Evolutionary conservation across 164 flowering plant species (phyloP).

Genomic region (Magnolia sinica): DNA sequence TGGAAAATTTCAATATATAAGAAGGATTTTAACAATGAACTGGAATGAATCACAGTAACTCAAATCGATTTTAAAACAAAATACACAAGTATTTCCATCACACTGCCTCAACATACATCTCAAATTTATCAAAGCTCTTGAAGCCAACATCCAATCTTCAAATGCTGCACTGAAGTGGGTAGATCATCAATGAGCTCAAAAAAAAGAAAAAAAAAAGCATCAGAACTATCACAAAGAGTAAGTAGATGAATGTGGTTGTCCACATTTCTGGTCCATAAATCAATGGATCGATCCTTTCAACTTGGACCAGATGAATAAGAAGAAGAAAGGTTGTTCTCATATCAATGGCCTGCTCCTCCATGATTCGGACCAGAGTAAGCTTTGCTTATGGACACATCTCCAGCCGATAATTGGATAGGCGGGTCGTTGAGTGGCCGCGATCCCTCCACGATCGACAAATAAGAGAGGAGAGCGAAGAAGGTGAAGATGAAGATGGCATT

Average conservation of each 20-base stretch:
- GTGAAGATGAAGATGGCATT: background rate
- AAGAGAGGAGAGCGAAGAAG: background rate
- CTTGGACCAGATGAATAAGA: background rate
- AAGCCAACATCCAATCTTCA: no score
- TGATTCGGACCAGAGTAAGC: slow-evolving; percentile 4
- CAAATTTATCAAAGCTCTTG: no score
- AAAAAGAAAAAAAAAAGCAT: background rate
- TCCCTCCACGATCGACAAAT: background rate
- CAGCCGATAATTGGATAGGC: background rate
- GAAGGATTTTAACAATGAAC: no score
- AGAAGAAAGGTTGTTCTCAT: background rate
- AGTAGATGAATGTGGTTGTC: background rate
- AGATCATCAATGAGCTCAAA: background rate
- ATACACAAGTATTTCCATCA: no score
- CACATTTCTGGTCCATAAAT: background rate
- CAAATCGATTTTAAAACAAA: no score
- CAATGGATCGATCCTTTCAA: background rate
- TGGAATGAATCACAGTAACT: no score
- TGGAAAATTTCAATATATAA: no score
- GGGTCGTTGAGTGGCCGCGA: background rate
- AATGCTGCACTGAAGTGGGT: background rate
- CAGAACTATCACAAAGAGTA: background rate
- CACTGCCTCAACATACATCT: no score
- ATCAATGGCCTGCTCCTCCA: slow-evolving; percentile 1
- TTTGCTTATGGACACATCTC: background rate